Percentiles rank a stretch among this genome's conserved stretches.
phyloP scores from a whole-genome alignment of 371 early-diverging fungal genomes.

The Circinella minor region DNA sequence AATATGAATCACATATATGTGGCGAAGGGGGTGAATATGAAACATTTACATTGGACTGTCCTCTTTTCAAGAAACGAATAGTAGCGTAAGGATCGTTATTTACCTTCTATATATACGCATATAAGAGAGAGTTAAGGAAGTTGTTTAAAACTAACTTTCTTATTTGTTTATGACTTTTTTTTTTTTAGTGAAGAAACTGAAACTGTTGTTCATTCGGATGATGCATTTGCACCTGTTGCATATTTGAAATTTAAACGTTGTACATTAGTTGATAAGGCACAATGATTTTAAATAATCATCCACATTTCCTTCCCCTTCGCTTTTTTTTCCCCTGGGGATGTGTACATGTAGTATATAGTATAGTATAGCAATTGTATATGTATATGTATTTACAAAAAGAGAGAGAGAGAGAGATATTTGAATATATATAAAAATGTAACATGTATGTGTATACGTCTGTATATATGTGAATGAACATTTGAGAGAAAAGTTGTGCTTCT shows the following conservation, averaged over 20 bases:
- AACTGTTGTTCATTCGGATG: conserved; percentile 78
- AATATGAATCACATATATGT: conserved; percentile 91
- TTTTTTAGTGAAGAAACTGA: conserved; percentile 71
- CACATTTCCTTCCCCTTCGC: not conserved
- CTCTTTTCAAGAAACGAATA: conserved; percentile 88
- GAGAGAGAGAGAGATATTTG: not conserved
- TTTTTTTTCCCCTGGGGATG: too few relatives aligned
- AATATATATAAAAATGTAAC: too few relatives aligned
- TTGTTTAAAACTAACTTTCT: too few relatives aligned
- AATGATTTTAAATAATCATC: not conserved
- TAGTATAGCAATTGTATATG: not conserved
- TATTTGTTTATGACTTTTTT: not conserved
- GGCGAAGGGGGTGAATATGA: conserved; percentile 99
- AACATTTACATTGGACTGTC: conserved; percentile 96
- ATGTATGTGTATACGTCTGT: not conserved
- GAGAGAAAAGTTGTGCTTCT: not conserved
- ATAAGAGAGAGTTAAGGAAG: too few relatives aligned
- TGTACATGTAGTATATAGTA: too few relatives aligned
- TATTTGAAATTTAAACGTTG: conserved; percentile 73
- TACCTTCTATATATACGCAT: too few relatives aligned
- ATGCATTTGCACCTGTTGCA: conserved; percentile 84
- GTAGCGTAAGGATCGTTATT: conserved; percentile 55
- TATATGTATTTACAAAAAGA: not conserved
- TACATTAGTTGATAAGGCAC: conserved; percentile 60
- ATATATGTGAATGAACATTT: too few relatives aligned